Evolutionary conservation across 2,329 filamentous ascomycete species (phyloP).

Genomic region (Botrytis porri): DNA sequence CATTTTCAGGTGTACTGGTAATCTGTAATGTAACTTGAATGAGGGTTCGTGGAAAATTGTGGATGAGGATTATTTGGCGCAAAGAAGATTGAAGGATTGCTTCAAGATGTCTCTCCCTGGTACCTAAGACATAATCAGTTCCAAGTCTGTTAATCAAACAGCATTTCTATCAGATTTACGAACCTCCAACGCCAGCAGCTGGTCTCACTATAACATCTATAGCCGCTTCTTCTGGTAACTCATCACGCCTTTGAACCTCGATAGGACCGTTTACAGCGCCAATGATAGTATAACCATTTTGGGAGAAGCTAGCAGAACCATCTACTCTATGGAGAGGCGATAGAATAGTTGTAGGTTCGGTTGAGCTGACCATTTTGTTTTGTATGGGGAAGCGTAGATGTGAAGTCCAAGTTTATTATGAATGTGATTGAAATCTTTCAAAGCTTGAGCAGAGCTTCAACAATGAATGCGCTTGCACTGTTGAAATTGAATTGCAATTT

Average conservation of each 20-base stretch:
- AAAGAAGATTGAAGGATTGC: slow-evolving; percentile 69
- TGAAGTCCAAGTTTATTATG: neutral
- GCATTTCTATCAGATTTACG: slow-evolving; percentile 32
- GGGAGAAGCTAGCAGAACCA: slow-evolving; percentile 74
- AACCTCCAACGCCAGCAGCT: slow-evolving; percentile 77
- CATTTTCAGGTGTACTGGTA: slow-evolving; percentile 64
- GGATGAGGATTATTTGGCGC: slow-evolving; percentile 69
- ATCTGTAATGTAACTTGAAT: slow-evolving; percentile 83
- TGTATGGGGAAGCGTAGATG: neutral
- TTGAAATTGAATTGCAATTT: slow-evolving; percentile 1
- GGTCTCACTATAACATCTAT: slow-evolving; percentile 90
- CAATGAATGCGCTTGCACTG: neutral
- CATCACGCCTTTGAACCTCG: slow-evolving; percentile 83
- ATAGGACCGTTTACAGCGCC: slow-evolving; percentile 90
- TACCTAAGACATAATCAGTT: slow-evolving; percentile 43
- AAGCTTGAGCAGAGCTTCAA: neutral
- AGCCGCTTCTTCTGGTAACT: slow-evolving; percentile 85
- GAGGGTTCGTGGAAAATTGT: slow-evolving; percentile 71
- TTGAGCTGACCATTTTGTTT: slow-evolving; percentile 40
- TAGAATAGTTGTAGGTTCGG: slow-evolving; percentile 47
- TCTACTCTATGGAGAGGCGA: slow-evolving; percentile 68
- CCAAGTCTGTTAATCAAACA: slow-evolving; percentile 1
- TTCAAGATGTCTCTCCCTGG: slow-evolving; percentile 79
- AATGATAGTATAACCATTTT: slow-evolving; percentile 75
- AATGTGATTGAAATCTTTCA: slow-evolving; percentile 7